These are phyloP conservation scores for Zasmidium angulare DNA, from an alignment of 2,329 filamentous ascomycete species.

Conservation along the genomic window DNA sequence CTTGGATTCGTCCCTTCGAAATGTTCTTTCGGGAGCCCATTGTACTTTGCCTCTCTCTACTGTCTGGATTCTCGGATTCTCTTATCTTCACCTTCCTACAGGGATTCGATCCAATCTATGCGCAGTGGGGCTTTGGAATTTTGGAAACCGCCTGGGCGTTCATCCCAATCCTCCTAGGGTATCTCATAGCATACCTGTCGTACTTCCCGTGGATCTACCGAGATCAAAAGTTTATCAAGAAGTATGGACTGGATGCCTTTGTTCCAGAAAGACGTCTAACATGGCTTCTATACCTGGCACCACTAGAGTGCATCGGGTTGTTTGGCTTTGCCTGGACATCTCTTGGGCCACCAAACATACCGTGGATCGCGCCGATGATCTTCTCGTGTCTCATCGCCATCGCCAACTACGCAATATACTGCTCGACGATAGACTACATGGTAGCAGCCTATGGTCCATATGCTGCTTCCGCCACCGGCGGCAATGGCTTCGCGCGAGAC, in stretches of 20 bases:
- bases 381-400: constrained; percentile 68
- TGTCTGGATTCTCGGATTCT: constrained; percentile 71
- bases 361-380: constrained; percentile 68
- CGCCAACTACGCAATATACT: constrained; percentile 55
- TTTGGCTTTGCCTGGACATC: constrained; percentile 70
- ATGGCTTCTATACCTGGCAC: constrained; percentile 63
- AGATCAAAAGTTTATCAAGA: constrained; percentile 49
- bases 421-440: constrained; percentile 57
- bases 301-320: constrained; percentile 64
- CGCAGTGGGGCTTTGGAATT: constrained; percentile 59
- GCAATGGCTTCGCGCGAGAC: constrained; percentile 72
- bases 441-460: constrained; percentile 71
- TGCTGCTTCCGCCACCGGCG: constrained; percentile 71
- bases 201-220: constrained; percentile 52
- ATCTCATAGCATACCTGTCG: constrained; percentile 60
- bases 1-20: constrained; percentile 65
- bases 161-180: constrained; percentile 60
- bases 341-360: constrained; percentile 57
- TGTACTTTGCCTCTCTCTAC: constrained; percentile 66
- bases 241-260: constrained; percentile 51
- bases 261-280: constrained; percentile 65
- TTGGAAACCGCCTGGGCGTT: constrained; percentile 61
- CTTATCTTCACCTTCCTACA: constrained; percentile 79
- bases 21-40: constrained; percentile 77
- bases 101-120: constrained; percentile 66